Evolutionary conservation across 176 grass and related monocot genomes (phyloP), one percentile per base, ranked within the genome.

Genomic region (Lolium perenne): DNA sequence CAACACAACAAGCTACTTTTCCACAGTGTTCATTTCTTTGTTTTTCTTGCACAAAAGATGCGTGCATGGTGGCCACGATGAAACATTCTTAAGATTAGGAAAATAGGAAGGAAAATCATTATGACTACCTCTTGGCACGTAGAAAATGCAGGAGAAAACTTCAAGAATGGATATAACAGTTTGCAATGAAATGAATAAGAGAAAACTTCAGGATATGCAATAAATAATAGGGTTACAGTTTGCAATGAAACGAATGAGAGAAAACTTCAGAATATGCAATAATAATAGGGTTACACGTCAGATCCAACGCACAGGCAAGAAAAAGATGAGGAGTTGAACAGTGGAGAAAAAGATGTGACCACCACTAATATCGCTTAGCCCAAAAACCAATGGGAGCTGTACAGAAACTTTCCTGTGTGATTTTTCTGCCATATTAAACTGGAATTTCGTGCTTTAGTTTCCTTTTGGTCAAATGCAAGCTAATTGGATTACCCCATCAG

Each of bases 261-360:
- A 76, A 71, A 63, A 54, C 21, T 74, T 48, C 69, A 74, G 7
- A 32, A 61, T 38, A 35, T 6, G 21, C 1, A 22, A 16, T 73
- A 72, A 68, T 23, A 59, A 46, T 65, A 45, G 7, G 10, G 35
- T 81, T 86, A 87, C 89, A 91, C 84, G 80, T 86, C 65, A 71
- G 85, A 87, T 87, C 89, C 89, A 76, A 69, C 85, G 55, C 68
- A 87, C 1, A 4, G 56, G 47, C 64, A 5, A 29, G 67, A 26
- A 46, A 38, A 80, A 43, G 38, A 80, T 45, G 38, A 45, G 2
- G 23, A 14, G 10, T 14, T 45, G 16, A 45, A 58, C 8, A 38
- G 48, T 50, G 16, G 68, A 32, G 56, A 12, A n/a, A 47, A 48
- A 14, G 21, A 65, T 54, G 59, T 55, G 73, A 45, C 45, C 13